Percentiles rank a stretch among this genome's conserved stretches.
phyloP scores from a whole-genome alignment of 1,284 basidiomycete species.

The Sanghuangporus sanghuang region DNA sequence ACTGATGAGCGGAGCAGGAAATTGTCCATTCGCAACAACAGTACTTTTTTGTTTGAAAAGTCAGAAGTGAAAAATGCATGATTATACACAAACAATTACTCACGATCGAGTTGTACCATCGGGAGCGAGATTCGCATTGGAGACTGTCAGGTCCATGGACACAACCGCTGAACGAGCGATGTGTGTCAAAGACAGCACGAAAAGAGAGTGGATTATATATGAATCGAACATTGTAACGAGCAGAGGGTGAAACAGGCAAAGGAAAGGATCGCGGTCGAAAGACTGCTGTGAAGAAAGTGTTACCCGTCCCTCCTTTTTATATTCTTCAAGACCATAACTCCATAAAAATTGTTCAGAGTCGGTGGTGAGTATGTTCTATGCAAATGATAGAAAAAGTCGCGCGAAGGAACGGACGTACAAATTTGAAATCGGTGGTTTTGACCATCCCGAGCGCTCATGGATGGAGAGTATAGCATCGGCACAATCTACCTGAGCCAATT shows the following conservation, averaged over 20 bases:
- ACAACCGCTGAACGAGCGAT: constrained; percentile 6
- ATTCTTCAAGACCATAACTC: not conserved
- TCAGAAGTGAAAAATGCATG: not conserved
- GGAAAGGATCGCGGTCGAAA: not conserved
- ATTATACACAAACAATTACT: not conserved
- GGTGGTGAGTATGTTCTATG: not conserved
- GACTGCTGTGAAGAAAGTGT: not conserved
- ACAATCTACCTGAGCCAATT: not conserved
- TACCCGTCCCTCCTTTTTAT: not conserved
- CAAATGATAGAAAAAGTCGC: not conserved
- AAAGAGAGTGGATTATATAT: not conserved
- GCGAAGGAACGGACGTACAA: constrained; percentile 5
- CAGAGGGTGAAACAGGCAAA: not conserved
- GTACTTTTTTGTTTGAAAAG: not conserved
- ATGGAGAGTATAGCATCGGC: not conserved
- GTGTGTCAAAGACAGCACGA: not conserved
- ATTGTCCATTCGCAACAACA: constrained; percentile 20
- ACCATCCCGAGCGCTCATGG: too few species aligned
- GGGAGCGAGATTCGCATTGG: constrained; percentile 10
- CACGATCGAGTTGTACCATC: constrained; percentile 15
- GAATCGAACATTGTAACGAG: constrained; percentile 2
- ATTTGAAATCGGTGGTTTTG: not conserved
- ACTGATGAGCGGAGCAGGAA: constrained; percentile 20
- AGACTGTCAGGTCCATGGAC: not conserved
- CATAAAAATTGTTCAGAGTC: not conserved